Conservation (phyloP, 768 basidiomycete species). For the Lepiota subincarnata region DNA sequence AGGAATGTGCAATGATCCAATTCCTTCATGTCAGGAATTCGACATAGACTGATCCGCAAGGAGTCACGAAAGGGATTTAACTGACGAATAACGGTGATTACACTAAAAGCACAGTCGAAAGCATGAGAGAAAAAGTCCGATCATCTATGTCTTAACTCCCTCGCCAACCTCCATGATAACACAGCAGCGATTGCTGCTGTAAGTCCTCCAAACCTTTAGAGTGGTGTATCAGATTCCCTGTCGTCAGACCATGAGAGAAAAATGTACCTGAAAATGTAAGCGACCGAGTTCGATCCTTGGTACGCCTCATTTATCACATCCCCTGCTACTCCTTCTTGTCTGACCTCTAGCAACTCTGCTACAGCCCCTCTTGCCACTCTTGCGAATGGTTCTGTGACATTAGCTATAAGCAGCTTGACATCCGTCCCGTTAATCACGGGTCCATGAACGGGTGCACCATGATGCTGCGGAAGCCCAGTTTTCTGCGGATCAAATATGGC, state of each 20-base stretch:
- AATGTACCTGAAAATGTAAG: conserved; percentile 73
- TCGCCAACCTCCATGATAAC: conserved; percentile 50
- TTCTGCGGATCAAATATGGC: conserved; percentile 73
- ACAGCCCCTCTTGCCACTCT: conserved; percentile 1
- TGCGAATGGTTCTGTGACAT: conserved; percentile 5
- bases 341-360: conserved; percentile 13
- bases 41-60: no score
- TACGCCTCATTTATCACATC: conserved; percentile 18
- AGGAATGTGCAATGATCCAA: no score
- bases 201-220: conserved; percentile 51
- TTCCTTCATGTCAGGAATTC: no score
- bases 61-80: no score
- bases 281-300: conserved; percentile 62
- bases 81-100: no score
- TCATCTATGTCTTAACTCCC: conserved; percentile 43
- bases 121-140: background rate
- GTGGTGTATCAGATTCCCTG: background rate
- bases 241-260: background rate
- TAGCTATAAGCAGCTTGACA: conserved; percentile 1
- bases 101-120: background rate
- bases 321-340: conserved; percentile 12
- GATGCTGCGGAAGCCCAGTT: conserved; percentile 35
- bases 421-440: conserved; percentile 11
- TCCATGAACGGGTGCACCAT: conserved; percentile 13
- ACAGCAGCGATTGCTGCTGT: conserved; percentile 52